phyloP scores from a whole-genome alignment of 1,284 basidiomycete genomes.

The Apiotrichum siamense region DNA sequence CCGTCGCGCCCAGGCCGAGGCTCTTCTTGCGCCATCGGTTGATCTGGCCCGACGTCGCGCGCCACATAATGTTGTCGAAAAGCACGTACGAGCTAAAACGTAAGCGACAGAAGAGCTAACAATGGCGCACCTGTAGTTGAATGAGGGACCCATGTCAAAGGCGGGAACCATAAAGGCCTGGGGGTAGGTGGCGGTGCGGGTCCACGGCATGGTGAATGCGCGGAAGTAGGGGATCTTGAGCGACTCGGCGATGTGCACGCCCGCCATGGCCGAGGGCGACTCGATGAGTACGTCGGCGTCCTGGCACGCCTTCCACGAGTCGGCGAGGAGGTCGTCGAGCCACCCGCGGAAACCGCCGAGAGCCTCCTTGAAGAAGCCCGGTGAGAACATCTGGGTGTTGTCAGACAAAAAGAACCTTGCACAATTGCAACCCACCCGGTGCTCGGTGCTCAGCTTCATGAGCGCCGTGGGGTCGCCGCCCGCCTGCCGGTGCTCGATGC shows the following conservation, averaged over 20 bases:
- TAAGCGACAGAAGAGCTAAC: no score
- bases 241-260: constrained; percentile 73
- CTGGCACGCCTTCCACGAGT: constrained; percentile 65
- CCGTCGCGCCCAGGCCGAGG: constrained; percentile 57
- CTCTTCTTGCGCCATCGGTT: constrained; percentile 63
- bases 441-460: constrained; percentile 50
- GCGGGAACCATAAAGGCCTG: constrained; percentile 58
- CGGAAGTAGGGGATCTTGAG: constrained; percentile 62
- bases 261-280: constrained; percentile 67
- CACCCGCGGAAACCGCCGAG: constrained; percentile 63
- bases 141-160: constrained; percentile 47
- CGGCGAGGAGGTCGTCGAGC: constrained; percentile 66
- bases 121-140: no score
- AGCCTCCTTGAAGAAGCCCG: constrained; percentile 72
- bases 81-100: constrained; percentile 49
- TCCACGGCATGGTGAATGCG: constrained; percentile 71
- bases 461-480: constrained; percentile 73
- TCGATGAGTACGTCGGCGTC: constrained; percentile 65
- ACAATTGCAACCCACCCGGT: constrained; percentile 42
- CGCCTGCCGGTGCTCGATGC: constrained; percentile 61
- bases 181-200: constrained; percentile 59
- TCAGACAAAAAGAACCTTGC: background rate
- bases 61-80: constrained; percentile 73
- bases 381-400: constrained; percentile 59
- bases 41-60: constrained; percentile 63